Conservation (phyloP, 257 asterid species). For the Salvia hispanica region DNA sequence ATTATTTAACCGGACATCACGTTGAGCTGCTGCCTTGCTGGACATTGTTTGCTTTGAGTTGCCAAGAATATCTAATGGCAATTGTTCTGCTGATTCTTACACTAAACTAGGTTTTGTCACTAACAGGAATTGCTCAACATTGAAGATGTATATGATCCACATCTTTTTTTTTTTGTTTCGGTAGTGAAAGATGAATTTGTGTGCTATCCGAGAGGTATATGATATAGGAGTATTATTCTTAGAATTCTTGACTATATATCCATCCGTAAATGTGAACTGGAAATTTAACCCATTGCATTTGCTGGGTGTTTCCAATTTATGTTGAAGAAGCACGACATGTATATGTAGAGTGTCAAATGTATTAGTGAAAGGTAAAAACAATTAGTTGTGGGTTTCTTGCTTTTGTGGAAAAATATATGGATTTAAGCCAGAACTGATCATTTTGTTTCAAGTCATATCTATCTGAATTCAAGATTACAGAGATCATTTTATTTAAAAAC, state of each 20-base stretch:
- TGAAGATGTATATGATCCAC: neutral
- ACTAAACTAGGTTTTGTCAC: neutral
- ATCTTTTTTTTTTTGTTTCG: no score
- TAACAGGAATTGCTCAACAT: conserved; percentile 22
- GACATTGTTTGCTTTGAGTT: conserved; percentile 32
- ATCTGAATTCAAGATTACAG: no score
- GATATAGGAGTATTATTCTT: conserved; percentile 10
- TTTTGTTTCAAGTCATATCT: no score
- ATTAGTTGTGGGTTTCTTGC: neutral
- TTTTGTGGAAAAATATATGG: neutral
- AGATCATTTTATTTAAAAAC: no score
- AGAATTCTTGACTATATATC: conserved; percentile 12
- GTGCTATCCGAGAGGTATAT: conserved; percentile 29
- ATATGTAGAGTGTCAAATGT: neutral
- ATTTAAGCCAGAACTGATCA: neutral
- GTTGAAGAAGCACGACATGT: neutral
- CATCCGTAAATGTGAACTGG: conserved; percentile 24
- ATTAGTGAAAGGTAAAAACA: neutral
- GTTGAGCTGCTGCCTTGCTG: conserved; percentile 43
- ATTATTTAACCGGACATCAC: conserved; percentile 67
- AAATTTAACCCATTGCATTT: conserved; percentile 10
- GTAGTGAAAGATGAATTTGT: conserved; percentile 15
- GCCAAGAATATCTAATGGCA: neutral
- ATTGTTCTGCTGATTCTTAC: conserved; percentile 17
- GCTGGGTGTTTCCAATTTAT: conserved; percentile 21